Percentiles rank a stretch among this genome's conserved stretches.
Evolutionary conservation across 352 stramenopile species (phyloP).

Genomic region (Phytophthora palmivora): DNA sequence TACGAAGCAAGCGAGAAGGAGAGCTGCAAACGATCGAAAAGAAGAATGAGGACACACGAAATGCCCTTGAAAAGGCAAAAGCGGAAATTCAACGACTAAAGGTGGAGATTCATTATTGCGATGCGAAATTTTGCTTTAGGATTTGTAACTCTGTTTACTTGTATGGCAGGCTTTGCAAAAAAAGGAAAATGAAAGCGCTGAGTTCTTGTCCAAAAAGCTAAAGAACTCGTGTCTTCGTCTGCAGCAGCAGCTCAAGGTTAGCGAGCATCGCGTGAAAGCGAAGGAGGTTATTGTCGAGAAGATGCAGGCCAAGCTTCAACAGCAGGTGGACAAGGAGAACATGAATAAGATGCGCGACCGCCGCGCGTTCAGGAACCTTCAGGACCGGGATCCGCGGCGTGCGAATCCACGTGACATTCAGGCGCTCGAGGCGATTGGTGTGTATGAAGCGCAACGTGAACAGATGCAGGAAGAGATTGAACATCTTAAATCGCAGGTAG

Average conservation of each 20-base stretch:
- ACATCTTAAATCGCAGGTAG: constrained; percentile 64
- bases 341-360: constrained; percentile 64
- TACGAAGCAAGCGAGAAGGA: constrained; percentile 53
- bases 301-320: constrained; percentile 85
- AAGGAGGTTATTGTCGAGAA: constrained; percentile 84
- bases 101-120: constrained; percentile 34
- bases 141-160: constrained; percentile 15
- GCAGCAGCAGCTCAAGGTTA: constrained; percentile 88
- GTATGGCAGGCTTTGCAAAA: constrained; percentile 52
- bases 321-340: constrained; percentile 80
- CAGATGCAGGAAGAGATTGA: constrained; percentile 82
- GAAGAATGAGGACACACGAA: constrained; percentile 52
- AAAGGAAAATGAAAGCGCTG: constrained; percentile 50
- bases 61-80: constrained; percentile 55
- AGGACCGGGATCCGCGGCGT: constrained; percentile 69
- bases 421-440: constrained; percentile 68
- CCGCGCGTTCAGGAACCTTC: constrained; percentile 67
- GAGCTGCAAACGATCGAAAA: constrained; percentile 56
- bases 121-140: constrained; percentile 14
- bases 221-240: constrained; percentile 71
- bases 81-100: constrained; percentile 64
- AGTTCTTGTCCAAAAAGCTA: constrained; percentile 61
- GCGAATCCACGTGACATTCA: constrained; percentile 67
- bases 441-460: constrained; percentile 77
- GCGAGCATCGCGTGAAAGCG: constrained; percentile 87